Conservation (phyloP, 2,329 filamentous ascomycete genomes). For the Atkinsonella hypoxylon region DNA sequence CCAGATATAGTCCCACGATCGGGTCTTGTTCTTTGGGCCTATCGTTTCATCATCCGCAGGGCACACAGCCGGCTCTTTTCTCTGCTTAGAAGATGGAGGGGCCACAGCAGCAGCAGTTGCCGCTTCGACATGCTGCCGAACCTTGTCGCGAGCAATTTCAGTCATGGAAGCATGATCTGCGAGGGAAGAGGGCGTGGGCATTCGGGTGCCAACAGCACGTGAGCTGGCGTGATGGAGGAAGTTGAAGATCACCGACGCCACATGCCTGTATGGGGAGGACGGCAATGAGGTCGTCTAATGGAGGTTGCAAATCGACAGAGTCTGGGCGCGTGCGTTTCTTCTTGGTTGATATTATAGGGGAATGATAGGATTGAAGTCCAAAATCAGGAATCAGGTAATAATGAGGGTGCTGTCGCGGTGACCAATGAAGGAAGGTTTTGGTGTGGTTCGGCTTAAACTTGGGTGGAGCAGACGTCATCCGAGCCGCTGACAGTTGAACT, state of each 20-base stretch:
- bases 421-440: background rate
- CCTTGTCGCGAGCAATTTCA: conserved; percentile 30
- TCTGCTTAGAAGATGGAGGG: conserved; percentile 6
- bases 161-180: conserved; percentile 48
- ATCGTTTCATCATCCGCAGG: conserved; percentile 37
- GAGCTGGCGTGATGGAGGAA: conserved; percentile 2
- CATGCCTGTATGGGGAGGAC: conserved; percentile 1
- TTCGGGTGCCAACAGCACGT: conserved; percentile 20
- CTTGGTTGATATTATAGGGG: background rate
- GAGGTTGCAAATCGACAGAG: background rate
- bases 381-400: background rate
- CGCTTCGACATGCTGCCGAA: conserved; percentile 16
- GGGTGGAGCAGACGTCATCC: conserved; percentile 8
- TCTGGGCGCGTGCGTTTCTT: background rate
- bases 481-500: conserved; percentile 1
- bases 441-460: conserved; percentile 1
- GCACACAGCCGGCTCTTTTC: conserved; percentile 29
- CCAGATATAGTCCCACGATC: conserved; percentile 72
- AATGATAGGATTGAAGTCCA: background rate
- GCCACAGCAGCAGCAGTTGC: conserved; percentile 9
- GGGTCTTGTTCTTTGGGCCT: conserved; percentile 36
- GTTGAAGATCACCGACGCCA: conserved; percentile 12
- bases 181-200: conserved; percentile 42
- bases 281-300: background rate
- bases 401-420: background rate